Conservation (phyloP, 306 rosid genomes). For the Mucuna pruriens region DNA sequence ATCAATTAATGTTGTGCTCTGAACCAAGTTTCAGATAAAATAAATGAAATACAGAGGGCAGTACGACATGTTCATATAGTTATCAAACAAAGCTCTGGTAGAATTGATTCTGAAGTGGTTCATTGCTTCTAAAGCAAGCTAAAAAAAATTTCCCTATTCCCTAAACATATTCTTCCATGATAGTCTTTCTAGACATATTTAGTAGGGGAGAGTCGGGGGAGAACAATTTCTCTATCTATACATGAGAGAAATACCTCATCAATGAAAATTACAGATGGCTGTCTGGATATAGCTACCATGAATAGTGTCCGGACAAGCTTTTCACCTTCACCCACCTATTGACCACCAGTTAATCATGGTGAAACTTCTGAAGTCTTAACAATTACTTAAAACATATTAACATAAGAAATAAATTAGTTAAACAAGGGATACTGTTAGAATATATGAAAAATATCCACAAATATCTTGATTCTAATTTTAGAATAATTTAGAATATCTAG, state of each 20-base stretch:
- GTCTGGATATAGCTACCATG: conserved; percentile 89
- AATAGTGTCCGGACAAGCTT: conserved; percentile 96
- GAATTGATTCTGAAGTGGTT: conserved; percentile 8
- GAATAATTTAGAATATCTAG: not conserved
- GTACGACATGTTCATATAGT: not conserved
- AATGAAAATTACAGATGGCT: conserved; percentile 96
- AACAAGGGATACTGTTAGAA: not conserved
- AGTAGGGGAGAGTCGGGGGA: not conserved
- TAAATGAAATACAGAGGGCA: not conserved
- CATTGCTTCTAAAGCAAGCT: conserved; percentile 23
- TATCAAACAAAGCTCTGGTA: conserved; percentile 12
- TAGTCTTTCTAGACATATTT: conserved; percentile 6
- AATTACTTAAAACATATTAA: conserved; percentile 28
- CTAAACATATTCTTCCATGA: not conserved
- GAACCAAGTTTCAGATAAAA: conserved; percentile 26
- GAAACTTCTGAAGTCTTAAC: conserved; percentile 24
- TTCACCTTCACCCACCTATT: conserved; percentile 95
- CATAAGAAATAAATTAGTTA: conserved; percentile 5
- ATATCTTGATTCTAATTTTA: not conserved
- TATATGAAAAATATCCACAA: not conserved
- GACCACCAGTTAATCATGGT: conserved; percentile 39
- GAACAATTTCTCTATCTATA: conserved; percentile 16
- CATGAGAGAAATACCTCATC: conserved; percentile 72
- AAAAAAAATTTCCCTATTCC: not conserved
- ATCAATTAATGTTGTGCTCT: conserved; percentile 14